phyloP scores from a whole-genome alignment of 1,284 basidiomycete genomes.

The Malassezia arunalokei region DNA sequence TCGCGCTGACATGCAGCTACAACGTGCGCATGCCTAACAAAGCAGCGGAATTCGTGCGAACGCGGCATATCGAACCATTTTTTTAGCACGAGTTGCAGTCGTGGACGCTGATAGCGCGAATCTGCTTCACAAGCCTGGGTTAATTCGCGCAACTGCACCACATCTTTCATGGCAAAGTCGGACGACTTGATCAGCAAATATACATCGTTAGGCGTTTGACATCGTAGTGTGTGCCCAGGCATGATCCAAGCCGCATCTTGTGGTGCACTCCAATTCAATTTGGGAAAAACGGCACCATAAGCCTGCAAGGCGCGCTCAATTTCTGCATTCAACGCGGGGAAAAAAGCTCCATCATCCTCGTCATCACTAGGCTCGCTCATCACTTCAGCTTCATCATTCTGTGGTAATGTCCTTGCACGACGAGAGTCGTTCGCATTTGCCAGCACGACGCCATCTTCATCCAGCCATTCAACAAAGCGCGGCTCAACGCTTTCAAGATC shows the following conservation, averaged over 20 bases:
- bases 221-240: conserved; percentile 72
- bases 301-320: conserved; percentile 60
- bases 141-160: conserved; percentile 50
- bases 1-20: conserved; percentile 81
- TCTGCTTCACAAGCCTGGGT: conserved; percentile 1
- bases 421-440: conserved; percentile 63
- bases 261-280: conserved; percentile 49
- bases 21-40: conserved; percentile 16
- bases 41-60: conserved; percentile 48
- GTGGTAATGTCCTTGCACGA: not conserved
- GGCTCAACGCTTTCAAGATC: conserved; percentile 54
- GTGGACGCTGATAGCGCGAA: not conserved
- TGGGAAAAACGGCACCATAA: conserved; percentile 76
- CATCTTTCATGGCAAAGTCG: conserved; percentile 74
- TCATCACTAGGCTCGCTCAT: conserved; percentile 43
- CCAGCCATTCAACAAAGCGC: conserved; percentile 62
- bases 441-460: conserved; percentile 66
- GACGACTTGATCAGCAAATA: conserved; percentile 86
- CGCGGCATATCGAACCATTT: conserved; percentile 79
- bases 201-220: conserved; percentile 73
- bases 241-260: conserved; percentile 88
- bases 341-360: conserved; percentile 46
- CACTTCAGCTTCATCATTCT: conserved; percentile 50
- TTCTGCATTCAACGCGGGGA: conserved; percentile 56
- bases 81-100: conserved; percentile 63